Conservation (phyloP, 2,329 filamentous ascomycete genomes). For the Fusarium sp. region DNA sequence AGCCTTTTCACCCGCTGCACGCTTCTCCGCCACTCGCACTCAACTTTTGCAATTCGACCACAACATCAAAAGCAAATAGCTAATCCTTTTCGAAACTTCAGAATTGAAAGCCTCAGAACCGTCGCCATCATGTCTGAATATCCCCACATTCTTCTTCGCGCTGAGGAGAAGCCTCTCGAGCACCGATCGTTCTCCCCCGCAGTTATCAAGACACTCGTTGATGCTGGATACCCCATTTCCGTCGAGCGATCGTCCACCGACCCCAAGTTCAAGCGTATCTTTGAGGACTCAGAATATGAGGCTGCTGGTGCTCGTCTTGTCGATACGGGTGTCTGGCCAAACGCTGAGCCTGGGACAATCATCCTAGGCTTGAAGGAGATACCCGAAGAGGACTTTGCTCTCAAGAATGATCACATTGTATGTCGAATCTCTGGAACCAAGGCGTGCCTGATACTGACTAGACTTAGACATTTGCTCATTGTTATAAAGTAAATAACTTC, state of each 20-base stretch:
- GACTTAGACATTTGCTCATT: slow-evolving; percentile 71
- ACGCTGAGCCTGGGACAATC: slow-evolving; percentile 74
- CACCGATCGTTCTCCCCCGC: slow-evolving; percentile 52
- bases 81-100: slow-evolving; percentile 11
- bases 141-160: slow-evolving; percentile 61
- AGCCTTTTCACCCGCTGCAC: slow-evolving; percentile 5
- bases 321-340: slow-evolving; percentile 72
- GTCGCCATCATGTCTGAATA: slow-evolving; percentile 43
- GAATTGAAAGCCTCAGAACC: slow-evolving; percentile 5
- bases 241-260: slow-evolving; percentile 65
- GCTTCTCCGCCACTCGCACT: background rate
- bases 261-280: slow-evolving; percentile 71
- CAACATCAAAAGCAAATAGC: background rate
- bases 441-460: too few relatives aligned
- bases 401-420: slow-evolving; percentile 44
- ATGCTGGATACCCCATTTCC: slow-evolving; percentile 75
- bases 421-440: background rate
- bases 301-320: slow-evolving; percentile 73
- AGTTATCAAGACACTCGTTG: slow-evolving; percentile 64
- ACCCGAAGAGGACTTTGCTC: slow-evolving; percentile 72
- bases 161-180: slow-evolving; percentile 67
- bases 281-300: slow-evolving; percentile 69
- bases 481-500: slow-evolving; percentile 70
- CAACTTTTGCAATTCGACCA: background rate
- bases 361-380: slow-evolving; percentile 84